Conservation (phyloP, 2,329 filamentous ascomycete species). For the Pochonia chlamydosporia region DNA sequence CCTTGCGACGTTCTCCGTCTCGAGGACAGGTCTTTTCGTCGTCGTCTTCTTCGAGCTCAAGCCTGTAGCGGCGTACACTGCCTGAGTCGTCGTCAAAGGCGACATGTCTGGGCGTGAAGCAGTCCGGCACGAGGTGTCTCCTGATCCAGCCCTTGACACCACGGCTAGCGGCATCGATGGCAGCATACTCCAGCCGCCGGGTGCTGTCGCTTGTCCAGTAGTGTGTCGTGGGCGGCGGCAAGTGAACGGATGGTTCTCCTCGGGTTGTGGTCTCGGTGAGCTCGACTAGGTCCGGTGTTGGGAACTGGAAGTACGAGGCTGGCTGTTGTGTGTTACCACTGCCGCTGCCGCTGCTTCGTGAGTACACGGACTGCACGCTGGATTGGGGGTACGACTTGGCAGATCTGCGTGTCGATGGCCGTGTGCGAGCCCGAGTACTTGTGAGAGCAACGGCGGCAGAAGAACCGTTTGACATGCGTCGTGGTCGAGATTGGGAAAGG, state of each 20-base stretch:
- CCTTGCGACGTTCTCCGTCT: slow-evolving; percentile 14
- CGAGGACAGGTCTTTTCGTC: slow-evolving; percentile 17
- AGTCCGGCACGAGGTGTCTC: slow-evolving; percentile 53
- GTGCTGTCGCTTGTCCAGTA: slow-evolving; percentile 64
- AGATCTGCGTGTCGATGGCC: slow-evolving; percentile 36
- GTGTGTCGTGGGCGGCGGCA: slow-evolving; percentile 52
- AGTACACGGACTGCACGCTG: slow-evolving; percentile 26
- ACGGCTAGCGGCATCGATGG: slow-evolving; percentile 56
- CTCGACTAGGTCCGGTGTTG: slow-evolving; percentile 34
- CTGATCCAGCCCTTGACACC: slow-evolving; percentile 57
- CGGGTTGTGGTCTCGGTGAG: slow-evolving; percentile 10
- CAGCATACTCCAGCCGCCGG: slow-evolving; percentile 58
- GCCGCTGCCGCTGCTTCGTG: slow-evolving; percentile 27
- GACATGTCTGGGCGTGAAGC: slow-evolving; percentile 49
- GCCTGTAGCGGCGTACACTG: slow-evolving; percentile 56
- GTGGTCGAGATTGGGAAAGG: slow-evolving; percentile 23
- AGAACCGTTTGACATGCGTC: slow-evolving; percentile 29
- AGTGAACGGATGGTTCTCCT: slow-evolving; percentile 17
- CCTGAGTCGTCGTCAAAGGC: slow-evolving; percentile 57
- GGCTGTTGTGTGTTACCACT: slow-evolving; percentile 24
- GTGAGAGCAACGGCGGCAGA: slow-evolving; percentile 15
- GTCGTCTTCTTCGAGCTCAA: slow-evolving; percentile 47
- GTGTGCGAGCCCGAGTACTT: slow-evolving; percentile 26
- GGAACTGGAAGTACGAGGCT: slow-evolving; percentile 44
- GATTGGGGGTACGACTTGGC: slow-evolving; percentile 28